A percentile compares a stretch with the other conserved stretches of the same genome.
Conservation (phyloP, 768 basidiomycete species). For the Suillus discolor region DNA sequence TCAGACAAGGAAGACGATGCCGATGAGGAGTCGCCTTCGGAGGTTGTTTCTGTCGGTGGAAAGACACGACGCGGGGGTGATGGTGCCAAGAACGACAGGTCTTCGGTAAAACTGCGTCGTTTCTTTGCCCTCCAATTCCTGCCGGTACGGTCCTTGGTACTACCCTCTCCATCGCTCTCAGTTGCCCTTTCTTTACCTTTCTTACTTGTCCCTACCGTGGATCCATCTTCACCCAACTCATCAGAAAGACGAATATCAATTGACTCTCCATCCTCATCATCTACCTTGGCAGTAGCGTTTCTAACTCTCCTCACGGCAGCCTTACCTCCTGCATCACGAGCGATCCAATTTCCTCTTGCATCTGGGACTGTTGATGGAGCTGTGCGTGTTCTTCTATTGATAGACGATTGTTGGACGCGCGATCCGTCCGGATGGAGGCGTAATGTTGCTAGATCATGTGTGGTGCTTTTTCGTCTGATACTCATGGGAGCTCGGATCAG, state of each 20-base stretch:
- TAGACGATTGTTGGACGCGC: conserved; percentile 52
- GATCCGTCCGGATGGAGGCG: conserved; percentile 66
- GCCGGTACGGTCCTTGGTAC: conserved; percentile 15
- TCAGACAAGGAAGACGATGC: background rate
- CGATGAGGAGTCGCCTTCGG: background rate
- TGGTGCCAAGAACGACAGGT: conserved; percentile 58
- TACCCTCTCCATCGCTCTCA: conserved; percentile 16
- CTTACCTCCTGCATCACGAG: conserved; percentile 63
- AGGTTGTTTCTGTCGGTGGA: conserved; percentile 8
- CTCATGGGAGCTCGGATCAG: conserved; percentile 23
- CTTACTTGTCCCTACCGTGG: conserved; percentile 10
- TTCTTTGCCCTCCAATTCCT: conserved; percentile 35
- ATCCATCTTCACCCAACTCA: conserved; percentile 23
- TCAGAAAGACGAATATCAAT: conserved; percentile 20
- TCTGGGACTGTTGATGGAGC: conserved; percentile 43
- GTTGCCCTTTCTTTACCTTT: conserved; percentile 30
- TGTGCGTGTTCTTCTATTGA: conserved; percentile 36
- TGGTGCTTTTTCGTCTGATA: conserved; percentile 47
- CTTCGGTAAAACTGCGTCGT: conserved; percentile 47
- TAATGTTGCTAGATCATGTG: conserved; percentile 67
- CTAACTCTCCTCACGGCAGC: conserved; percentile 42
- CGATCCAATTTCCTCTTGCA: conserved; percentile 64
- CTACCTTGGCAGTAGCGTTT: conserved; percentile 18
- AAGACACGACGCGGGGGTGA: conserved; percentile 18
- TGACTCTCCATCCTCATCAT: conserved; percentile 28